These are phyloP conservation scores for Silene latifolia DNA, from an alignment of 148 eudicot species.

Conservation along the genomic window DNA sequence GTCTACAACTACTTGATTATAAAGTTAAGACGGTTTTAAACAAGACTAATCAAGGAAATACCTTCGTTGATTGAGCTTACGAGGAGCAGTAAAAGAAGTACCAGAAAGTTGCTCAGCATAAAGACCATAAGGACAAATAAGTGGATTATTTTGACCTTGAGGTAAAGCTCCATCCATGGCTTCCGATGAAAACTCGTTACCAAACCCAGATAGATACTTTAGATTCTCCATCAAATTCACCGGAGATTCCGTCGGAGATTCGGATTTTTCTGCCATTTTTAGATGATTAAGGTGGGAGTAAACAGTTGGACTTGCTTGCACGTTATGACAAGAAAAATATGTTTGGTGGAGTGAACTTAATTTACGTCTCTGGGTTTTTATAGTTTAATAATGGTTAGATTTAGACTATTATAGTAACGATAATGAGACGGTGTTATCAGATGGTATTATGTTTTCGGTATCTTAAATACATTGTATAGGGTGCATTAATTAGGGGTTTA, in stretches of 20 bases:
- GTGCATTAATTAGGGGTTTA: too few species aligned
- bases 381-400: neutral
- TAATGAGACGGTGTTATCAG: neutral
- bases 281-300: neutral
- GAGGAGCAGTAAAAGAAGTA: constrained; percentile 91
- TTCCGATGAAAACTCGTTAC: constrained; percentile 83
- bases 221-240: constrained; percentile 36
- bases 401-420: too few species aligned
- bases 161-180: constrained; percentile 86
- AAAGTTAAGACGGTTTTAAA: too few species aligned
- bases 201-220: constrained; percentile 68
- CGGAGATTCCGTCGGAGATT: neutral
- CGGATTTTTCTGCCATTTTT: constrained; percentile 4
- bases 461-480: too few species aligned
- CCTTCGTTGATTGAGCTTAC: constrained; percentile 80
- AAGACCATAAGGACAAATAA: constrained; percentile 77
- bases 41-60: neutral
- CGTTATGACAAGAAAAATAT: neutral
- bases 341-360: neutral
- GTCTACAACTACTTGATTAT: too few species aligned
- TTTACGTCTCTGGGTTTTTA: neutral
- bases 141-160: constrained; percentile 73
- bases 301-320: neutral
- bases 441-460: too few species aligned
- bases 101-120: constrained; percentile 98